Base-by-base conservation (phyloP, 768 basidiomycete genomes). In the Panellus pusillus region DNA sequence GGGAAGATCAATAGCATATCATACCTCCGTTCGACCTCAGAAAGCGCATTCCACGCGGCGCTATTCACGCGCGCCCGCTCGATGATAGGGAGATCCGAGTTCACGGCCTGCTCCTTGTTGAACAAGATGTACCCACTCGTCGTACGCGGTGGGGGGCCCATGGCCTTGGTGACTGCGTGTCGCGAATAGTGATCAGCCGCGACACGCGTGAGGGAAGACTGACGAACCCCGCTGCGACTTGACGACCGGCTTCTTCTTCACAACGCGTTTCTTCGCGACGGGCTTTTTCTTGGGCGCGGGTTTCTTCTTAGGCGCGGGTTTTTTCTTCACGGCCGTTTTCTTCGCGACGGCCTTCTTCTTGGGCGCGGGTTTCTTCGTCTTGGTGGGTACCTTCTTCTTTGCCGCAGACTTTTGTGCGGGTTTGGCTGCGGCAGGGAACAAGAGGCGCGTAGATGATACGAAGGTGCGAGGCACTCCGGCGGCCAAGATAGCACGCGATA, bases 271-370 rank as follows among this genome's bases (percentile, higher is more conserved):
- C 47, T 54, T 54, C n/a, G 24, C 14, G 5, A 17, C 41, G 14
- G 11, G n/a, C 27, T 54, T 54, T n/a, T 47, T 54, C 24, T 53
- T 53, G 20, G 52, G 52, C 28, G 52, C 52, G 32, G 35, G n/a
- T 36, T 51, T 51, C 42, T 49, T 48, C 24, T 24, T 24, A 24
- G 24, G 3, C 6, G 24, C 24, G 24, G 24, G 24, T 24, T 24
- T 24, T 24, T 24, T 24, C 24, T 24, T 24, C 24, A 6, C 24
- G 3, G 24, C 38, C 4, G 24, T 15, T 9, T 28, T 39, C 46
- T 40, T 53, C 36, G 37, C 36, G n/a, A 6, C 44, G n/a, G 13
- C 24, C 31, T 50, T 50, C 29, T 50, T 47, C 36, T 47, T 47
- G 12, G 32, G 11, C 6, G 46, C 32, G 13, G 46, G 6, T 12